phyloP scores from a whole-genome alignment of 163 green algal species.

The Chlamydomonas reinhardtii region DNA sequence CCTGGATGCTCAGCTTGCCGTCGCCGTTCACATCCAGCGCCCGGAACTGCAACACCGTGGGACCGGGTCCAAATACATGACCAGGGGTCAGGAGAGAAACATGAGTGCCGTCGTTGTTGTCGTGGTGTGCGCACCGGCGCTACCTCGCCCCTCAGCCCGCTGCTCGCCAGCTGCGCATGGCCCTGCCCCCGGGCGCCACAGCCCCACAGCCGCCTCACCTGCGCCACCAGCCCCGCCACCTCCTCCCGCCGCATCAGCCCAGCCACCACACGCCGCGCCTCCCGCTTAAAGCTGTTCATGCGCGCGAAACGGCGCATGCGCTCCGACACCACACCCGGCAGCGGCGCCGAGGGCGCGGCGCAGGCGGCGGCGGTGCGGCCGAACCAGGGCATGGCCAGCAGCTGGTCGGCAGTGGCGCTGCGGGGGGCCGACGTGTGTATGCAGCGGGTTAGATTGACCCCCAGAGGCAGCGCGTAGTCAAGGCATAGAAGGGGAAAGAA shows the following conservation, averaged over 20 bases:
- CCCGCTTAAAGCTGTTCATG: constrained; percentile 63
- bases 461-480: no score
- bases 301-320: constrained; percentile 89
- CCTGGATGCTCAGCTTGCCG: constrained; percentile 28
- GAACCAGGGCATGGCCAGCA: constrained; percentile 46
- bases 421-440: no score
- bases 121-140: no score
- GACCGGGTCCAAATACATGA: no score
- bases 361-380: constrained; percentile 8
- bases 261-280: constrained; percentile 76
- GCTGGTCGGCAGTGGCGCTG: constrained; percentile 40
- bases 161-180: no score
- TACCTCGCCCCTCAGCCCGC: no score
- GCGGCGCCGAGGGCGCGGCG: constrained; percentile 30
- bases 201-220: no score
- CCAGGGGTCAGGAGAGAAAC: no score
- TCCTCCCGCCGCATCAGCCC: constrained; percentile 90
- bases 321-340: constrained; percentile 90
- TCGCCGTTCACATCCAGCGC: constrained; percentile 89
- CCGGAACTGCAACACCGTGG: constrained; percentile 94
- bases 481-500: no score
- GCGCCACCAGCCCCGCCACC: constrained; percentile 88
- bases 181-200: no score
- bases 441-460: no score
- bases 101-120: no score